phyloP scores from a whole-genome alignment of 805 yeast species.

The Starmera caribaea region DNA sequence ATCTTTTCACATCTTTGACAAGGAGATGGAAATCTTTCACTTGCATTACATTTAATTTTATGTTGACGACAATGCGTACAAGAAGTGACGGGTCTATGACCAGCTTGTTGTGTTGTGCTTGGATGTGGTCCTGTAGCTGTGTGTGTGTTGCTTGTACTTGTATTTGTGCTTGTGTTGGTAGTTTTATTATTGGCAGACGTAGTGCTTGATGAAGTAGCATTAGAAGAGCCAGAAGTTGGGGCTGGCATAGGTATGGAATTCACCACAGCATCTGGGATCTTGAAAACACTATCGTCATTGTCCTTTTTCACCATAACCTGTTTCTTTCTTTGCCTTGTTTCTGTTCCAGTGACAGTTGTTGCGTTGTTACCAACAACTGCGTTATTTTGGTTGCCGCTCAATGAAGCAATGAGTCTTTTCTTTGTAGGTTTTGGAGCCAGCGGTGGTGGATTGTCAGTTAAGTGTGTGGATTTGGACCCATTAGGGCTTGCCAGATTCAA shows the following conservation, averaged over 20 bases:
- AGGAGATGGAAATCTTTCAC: conserved; percentile 70
- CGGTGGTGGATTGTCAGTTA: neutral
- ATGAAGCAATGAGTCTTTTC: neutral
- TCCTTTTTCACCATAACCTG: neutral
- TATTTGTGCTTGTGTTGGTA: neutral
- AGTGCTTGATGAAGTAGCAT: neutral
- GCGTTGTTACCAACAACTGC: neutral
- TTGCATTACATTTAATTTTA: conserved; percentile 87
- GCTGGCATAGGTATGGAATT: too few species aligned
- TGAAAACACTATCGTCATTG: too few species aligned
- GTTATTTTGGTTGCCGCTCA: neutral
- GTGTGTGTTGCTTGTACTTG: neutral
- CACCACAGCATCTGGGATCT: too few species aligned
- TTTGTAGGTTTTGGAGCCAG: neutral
- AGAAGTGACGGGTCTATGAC: conserved; percentile 83
- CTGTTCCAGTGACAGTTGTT: neutral
- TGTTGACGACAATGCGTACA: conserved; percentile 94
- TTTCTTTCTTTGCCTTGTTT: neutral
- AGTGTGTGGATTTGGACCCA: neutral
- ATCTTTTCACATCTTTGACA: conserved; percentile 77
- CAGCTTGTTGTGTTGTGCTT: conserved; percentile 22
- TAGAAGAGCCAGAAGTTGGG: neutral
- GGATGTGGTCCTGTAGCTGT: neutral
- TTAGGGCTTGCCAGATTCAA: neutral
- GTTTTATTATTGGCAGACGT: neutral